A percentile compares a stretch with the other conserved stretches of the same genome.
Evolutionary conservation across 2,329 filamentous ascomycete genomes (phyloP).

Genomic region (Magnaporthales sp.): DNA sequence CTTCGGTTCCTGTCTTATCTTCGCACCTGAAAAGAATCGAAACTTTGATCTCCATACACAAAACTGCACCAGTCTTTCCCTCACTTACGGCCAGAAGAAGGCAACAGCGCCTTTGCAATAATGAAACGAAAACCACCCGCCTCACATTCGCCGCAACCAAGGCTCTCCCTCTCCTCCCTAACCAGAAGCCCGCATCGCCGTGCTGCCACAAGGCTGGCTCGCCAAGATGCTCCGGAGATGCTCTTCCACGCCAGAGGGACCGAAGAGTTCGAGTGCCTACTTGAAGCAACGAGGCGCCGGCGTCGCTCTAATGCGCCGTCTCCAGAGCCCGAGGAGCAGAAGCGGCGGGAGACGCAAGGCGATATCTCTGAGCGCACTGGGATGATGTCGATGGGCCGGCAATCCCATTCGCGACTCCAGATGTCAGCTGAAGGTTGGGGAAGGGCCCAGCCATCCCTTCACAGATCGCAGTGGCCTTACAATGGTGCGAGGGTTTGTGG

Average conservation of each 20-base stretch:
- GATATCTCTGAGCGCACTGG: not conserved
- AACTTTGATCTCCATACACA: too few relatives aligned
- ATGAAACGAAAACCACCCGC: too few relatives aligned
- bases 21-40: too few relatives aligned
- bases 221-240: not conserved
- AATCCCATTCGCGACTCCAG: not conserved
- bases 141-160: too few relatives aligned
- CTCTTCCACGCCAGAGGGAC: not conserved
- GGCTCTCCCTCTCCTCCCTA: too few relatives aligned
- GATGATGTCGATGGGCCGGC: not conserved
- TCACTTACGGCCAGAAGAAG: too few relatives aligned
- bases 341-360: not conserved
- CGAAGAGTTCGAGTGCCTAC: not conserved
- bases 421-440: not conserved
- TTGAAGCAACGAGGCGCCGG: not conserved
- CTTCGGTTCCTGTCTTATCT: too few relatives aligned
- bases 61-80: too few relatives aligned
- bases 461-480: not conserved
- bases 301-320: not conserved
- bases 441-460: too few relatives aligned
- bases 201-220: not conserved
- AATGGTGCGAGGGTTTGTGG: not conserved
- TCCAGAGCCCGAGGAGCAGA: not conserved
- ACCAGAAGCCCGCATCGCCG: too few relatives aligned
- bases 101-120: too few relatives aligned